phyloP scores from a whole-genome alignment of 2,329 filamentous ascomycete genomes.

The Colletotrichum gigasporum region DNA sequence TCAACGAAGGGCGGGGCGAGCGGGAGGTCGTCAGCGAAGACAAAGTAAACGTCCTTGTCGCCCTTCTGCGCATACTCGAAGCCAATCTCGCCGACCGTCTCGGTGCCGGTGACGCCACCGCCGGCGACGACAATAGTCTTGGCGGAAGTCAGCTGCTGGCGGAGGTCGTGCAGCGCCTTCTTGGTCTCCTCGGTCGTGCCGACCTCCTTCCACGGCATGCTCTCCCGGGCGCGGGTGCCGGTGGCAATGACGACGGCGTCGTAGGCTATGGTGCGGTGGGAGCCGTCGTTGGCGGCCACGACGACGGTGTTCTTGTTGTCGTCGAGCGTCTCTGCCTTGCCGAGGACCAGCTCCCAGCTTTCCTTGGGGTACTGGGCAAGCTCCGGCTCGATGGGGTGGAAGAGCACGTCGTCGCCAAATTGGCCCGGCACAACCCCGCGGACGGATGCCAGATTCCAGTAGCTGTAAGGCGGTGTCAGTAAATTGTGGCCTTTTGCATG shows the following conservation, averaged over 20 bases:
- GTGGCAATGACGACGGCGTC: conserved; percentile 65
- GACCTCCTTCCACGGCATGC: conserved; percentile 60
- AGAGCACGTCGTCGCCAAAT: conserved; percentile 56
- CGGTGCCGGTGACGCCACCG: conserved; percentile 60
- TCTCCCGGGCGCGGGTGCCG: conserved; percentile 53
- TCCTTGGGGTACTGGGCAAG: conserved; percentile 55
- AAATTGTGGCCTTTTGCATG: not conserved
- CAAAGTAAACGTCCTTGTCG: conserved; percentile 56
- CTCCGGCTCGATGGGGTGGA: conserved; percentile 54
- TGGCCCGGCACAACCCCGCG: conserved; percentile 60
- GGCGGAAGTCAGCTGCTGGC: conserved; percentile 50
- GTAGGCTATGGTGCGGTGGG: conserved; percentile 49
- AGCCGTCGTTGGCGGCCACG: conserved; percentile 42
- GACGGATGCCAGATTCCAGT: conserved; percentile 66
- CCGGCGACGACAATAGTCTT: conserved; percentile 61
- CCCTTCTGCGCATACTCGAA: conserved; percentile 53
- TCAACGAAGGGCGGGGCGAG: conserved; percentile 43
- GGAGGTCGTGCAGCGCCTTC: conserved; percentile 46
- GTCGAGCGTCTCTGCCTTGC: conserved; percentile 50
- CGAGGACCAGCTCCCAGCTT: conserved; percentile 59
- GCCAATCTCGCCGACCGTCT: conserved; percentile 62
- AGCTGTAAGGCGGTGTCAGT: conserved; percentile 50
- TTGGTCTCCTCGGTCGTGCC: conserved; percentile 53
- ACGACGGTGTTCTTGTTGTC: conserved; percentile 46
- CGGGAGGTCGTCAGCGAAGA: conserved; percentile 50